Conservation (phyloP, 2,329 filamentous ascomycete species). For the Davidsoniella australis region DNA sequence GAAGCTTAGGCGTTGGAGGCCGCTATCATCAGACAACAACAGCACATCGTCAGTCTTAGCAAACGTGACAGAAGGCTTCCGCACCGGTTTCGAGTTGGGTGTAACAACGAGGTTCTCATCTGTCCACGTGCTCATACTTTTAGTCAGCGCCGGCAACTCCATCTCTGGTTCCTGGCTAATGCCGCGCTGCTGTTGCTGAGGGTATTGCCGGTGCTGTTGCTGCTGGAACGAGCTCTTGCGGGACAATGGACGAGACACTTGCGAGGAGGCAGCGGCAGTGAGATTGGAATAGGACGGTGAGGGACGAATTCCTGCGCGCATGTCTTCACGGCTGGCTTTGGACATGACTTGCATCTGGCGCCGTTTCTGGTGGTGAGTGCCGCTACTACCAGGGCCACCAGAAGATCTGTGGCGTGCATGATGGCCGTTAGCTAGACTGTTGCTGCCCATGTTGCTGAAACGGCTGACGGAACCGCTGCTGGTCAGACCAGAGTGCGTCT, state of each 20-base stretch:
- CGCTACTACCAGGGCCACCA: not conserved
- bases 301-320: slow-evolving; percentile 2
- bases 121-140: slow-evolving; percentile 7
- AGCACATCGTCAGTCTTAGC: slow-evolving; percentile 11
- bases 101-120: slow-evolving; percentile 1
- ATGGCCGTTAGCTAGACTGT: not conserved
- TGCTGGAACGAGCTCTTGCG: slow-evolving; percentile 1
- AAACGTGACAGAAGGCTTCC: slow-evolving; percentile 12
- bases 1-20: slow-evolving; percentile 7
- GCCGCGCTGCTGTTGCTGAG: too few species aligned
- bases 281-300: not conserved
- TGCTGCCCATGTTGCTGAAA: slow-evolving; percentile 2
- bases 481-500: slow-evolving; percentile 7
- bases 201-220: too few species aligned
- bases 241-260: not conserved
- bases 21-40: slow-evolving; percentile 10
- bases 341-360: slow-evolving; percentile 9
- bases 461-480: slow-evolving; percentile 7
- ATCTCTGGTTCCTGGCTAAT: not conserved
- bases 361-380: not conserved
- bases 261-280: not conserved
- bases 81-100: not conserved
- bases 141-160: slow-evolving; percentile 1
- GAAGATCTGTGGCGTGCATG: not conserved
- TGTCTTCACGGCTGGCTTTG: slow-evolving; percentile 10